phyloP scores from a whole-genome alignment of 1,284 basidiomycete species.

The Takashimella koratensis region DNA sequence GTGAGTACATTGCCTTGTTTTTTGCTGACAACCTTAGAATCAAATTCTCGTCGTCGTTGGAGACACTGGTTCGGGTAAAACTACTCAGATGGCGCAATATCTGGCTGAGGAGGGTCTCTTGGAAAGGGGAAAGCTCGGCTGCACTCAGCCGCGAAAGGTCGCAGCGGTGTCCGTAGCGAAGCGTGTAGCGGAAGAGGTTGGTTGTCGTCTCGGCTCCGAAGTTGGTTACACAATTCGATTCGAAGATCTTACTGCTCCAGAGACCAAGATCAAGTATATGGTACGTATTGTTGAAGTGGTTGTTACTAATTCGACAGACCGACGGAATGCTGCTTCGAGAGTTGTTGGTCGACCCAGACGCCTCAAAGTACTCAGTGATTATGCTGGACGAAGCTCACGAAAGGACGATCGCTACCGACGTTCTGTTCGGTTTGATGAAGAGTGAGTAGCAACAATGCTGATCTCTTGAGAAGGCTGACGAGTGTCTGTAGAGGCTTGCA shows the following conservation, averaged over 20 bases:
- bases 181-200: constrained; percentile 96
- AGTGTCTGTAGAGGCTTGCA: constrained; percentile 84
- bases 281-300: constrained; percentile 17
- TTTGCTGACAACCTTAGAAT: constrained; percentile 59
- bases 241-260: constrained; percentile 95
- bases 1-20: constrained; percentile 52
- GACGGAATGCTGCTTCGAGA: constrained; percentile 99
- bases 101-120: constrained; percentile 84
- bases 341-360: constrained; percentile 90
- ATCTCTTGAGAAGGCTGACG: no score
- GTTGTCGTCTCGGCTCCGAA: constrained; percentile 91
- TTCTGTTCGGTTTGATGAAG: constrained; percentile 92
- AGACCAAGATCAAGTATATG: constrained; percentile 99
- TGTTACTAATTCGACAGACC: constrained; percentile 52
- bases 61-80: constrained; percentile 90
- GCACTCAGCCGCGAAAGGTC: constrained; percentile 96
- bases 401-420: constrained; percentile 95
- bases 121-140: constrained; percentile 85
- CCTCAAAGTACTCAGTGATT: constrained; percentile 87
- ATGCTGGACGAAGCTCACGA: constrained; percentile 99
- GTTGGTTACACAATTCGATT: constrained; percentile 99
- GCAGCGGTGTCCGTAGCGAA: constrained; percentile 99
- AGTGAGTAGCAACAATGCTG: constrained; percentile 63
- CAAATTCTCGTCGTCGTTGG: constrained; percentile 92
- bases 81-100: constrained; percentile 92